A percentile compares a stretch with the other conserved stretches of the same genome.
These are phyloP conservation scores for Nidula niveotomentosa DNA, from an alignment of 1,284 basidiomycete species.

Conservation along the genomic window DNA sequence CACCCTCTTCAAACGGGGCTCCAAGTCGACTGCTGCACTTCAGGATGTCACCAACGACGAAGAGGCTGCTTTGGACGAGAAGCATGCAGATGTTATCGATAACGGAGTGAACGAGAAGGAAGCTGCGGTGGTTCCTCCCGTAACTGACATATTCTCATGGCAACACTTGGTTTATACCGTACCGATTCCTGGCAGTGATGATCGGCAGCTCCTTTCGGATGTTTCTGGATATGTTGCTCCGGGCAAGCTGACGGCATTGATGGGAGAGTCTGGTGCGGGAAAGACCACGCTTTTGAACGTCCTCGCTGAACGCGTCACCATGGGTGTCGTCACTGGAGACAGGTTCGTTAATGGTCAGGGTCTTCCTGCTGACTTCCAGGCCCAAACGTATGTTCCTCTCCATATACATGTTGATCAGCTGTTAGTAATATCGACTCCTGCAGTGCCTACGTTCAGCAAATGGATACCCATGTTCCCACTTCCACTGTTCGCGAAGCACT, in stretches of 20 bases:
- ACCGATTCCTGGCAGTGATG: conserved; percentile 44
- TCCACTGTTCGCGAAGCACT: conserved; percentile 84
- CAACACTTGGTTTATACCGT: conserved; percentile 63
- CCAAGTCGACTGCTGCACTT: conserved; percentile 14
- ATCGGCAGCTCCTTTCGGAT: conserved; percentile 61
- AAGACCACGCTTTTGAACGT: conserved; percentile 87
- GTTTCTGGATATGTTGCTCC: conserved; percentile 83
- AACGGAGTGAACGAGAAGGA: conserved; percentile 14
- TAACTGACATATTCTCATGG: conserved; percentile 57
- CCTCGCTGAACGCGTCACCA: conserved; percentile 73
- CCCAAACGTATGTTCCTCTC: conserved; percentile 46
- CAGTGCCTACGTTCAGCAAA: conserved; percentile 74
- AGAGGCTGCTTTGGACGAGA: conserved; percentile 19
- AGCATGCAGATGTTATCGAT: not conserved
- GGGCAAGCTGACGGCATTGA: conserved; percentile 76
- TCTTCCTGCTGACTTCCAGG: conserved; percentile 73
- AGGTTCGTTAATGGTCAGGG: conserved; percentile 75
- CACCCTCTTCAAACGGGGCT: conserved; percentile 38
- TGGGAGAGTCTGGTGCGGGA: conserved; percentile 82
- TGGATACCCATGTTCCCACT: conserved; percentile 70
- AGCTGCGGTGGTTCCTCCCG: conserved; percentile 11
- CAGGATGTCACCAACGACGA: conserved; percentile 12
- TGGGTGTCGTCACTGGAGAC: conserved; percentile 78
- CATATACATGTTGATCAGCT: not conserved
- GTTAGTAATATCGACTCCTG: not conserved